Evolutionary conservation across 768 basidiomycete species (phyloP).

Genomic region (Russula olivacea): DNA sequence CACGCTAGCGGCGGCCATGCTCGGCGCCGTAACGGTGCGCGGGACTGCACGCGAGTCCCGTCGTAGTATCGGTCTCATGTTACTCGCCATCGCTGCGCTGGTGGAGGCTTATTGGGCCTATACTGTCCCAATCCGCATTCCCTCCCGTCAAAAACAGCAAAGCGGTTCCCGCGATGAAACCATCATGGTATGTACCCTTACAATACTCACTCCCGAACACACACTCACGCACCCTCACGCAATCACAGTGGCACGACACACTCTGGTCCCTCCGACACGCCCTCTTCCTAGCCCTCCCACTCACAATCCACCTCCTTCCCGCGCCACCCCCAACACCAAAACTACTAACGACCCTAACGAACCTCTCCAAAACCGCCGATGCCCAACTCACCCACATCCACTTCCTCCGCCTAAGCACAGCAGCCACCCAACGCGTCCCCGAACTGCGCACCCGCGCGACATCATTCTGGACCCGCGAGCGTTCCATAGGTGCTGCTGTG

Average conservation of each 20-base stretch:
- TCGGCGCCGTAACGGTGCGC: slow-evolving; percentile 18
- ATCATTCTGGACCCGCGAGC: slow-evolving; percentile 15
- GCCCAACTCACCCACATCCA: slow-evolving; percentile 13
- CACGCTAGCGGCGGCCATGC: slow-evolving; percentile 13
- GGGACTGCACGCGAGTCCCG: slow-evolving; percentile 20
- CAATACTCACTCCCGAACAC: not conserved
- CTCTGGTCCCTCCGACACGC: slow-evolving; percentile 22
- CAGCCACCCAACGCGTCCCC: slow-evolving; percentile 11
- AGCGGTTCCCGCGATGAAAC: not conserved
- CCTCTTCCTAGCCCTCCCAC: slow-evolving; percentile 20
- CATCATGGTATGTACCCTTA: slow-evolving; percentile 18
- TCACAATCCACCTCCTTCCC: slow-evolving; percentile 19
- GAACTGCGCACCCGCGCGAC: slow-evolving; percentile 14
- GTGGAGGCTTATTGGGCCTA: slow-evolving; percentile 18
- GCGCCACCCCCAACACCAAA: not conserved
- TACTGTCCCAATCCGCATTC: slow-evolving; percentile 12
- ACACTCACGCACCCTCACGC: not conserved
- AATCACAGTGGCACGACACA: slow-evolving; percentile 20
- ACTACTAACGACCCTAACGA: not conserved
- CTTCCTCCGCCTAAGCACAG: slow-evolving; percentile 9
- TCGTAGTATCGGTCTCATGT: slow-evolving; percentile 2
- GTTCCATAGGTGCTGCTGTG: slow-evolving; percentile 11
- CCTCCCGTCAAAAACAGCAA: not conserved
- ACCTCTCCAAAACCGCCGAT: slow-evolving; percentile 3
- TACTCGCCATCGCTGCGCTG: slow-evolving; percentile 13